Conservation (phyloP, 495 filamentous ascomycete genomes). For the Viridothelium virens region DNA sequence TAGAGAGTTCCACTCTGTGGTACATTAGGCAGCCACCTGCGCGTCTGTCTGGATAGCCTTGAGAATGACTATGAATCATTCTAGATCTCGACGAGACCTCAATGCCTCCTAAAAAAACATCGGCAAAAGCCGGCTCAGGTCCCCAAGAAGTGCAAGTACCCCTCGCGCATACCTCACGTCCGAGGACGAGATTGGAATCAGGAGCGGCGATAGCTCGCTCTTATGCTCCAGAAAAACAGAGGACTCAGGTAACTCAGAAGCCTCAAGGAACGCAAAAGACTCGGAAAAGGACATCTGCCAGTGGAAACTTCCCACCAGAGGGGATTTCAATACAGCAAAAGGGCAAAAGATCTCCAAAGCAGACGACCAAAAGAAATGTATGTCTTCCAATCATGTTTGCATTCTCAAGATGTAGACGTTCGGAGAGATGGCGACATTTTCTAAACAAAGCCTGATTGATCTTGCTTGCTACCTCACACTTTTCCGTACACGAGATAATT, state of each 20-base stretch:
- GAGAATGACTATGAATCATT: neutral
- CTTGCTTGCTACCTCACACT: too few species aligned
- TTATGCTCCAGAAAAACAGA: neutral
- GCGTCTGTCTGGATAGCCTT: neutral
- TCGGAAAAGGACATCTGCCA: neutral
- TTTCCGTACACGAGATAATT: too few species aligned
- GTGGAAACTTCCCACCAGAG: too few species aligned
- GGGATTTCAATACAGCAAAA: neutral
- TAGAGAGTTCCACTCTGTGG: neutral
- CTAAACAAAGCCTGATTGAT: neutral
- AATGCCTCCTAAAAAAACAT: neutral
- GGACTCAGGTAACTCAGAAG: neutral
- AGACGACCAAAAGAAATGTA: neutral
- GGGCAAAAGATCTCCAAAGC: neutral
- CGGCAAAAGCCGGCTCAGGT: slow-evolving; percentile 4
- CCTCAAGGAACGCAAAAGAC: neutral
- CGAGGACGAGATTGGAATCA: neutral
- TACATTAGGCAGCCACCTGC: slow-evolving; percentile 4
- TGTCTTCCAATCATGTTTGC: neutral
- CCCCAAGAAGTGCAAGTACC: neutral
- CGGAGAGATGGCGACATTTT: neutral
- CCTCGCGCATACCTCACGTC: neutral
- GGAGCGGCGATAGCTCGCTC: neutral
- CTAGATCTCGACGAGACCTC: neutral
- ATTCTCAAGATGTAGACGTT: neutral